phyloP scores from a whole-genome alignment of 345 rosid species.

The Excoecaria agallocha region DNA sequence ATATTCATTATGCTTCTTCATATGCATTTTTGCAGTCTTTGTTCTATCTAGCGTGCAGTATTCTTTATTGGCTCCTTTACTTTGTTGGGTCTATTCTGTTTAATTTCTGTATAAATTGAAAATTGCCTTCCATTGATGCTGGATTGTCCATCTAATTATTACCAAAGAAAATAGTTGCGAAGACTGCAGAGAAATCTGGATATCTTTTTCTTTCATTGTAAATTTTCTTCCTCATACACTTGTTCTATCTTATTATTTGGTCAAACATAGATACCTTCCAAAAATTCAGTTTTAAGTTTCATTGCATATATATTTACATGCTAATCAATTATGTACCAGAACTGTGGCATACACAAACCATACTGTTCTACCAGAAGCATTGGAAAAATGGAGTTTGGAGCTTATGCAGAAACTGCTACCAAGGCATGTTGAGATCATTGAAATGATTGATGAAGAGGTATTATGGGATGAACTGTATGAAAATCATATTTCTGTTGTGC shows the following conservation, averaged over 20 bases:
- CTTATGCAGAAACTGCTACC: conserved; percentile 75
- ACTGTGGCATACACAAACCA: conserved; percentile 87
- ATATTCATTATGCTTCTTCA: neutral
- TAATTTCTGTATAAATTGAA: neutral
- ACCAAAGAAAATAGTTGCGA: neutral
- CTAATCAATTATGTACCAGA: conserved; percentile 32
- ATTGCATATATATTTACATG: conserved; percentile 9
- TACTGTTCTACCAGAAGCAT: conserved; percentile 79
- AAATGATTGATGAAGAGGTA: conserved; percentile 83
- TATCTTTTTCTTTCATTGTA: neutral
- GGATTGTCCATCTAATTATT: neutral
- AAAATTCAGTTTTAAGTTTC: conserved; percentile 2
- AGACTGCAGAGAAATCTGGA: neutral
- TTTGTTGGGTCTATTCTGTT: neutral
- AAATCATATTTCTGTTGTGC: neutral
- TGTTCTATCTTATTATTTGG: neutral
- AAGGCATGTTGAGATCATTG: conserved; percentile 74
- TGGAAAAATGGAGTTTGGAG: conserved; percentile 88
- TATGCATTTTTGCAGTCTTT: neutral
- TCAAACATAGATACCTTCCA: too few relatives aligned
- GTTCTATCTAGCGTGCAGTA: neutral
- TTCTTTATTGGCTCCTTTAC: neutral
- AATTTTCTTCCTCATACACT: neutral
- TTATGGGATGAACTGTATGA: conserved; percentile 17
- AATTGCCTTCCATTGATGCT: neutral